A percentile compares a stretch with the other conserved stretches of the same genome.
phyloP scores from a whole-genome alignment of 2,329 filamentous ascomycete species.

The Curvularia eragrostidis region DNA sequence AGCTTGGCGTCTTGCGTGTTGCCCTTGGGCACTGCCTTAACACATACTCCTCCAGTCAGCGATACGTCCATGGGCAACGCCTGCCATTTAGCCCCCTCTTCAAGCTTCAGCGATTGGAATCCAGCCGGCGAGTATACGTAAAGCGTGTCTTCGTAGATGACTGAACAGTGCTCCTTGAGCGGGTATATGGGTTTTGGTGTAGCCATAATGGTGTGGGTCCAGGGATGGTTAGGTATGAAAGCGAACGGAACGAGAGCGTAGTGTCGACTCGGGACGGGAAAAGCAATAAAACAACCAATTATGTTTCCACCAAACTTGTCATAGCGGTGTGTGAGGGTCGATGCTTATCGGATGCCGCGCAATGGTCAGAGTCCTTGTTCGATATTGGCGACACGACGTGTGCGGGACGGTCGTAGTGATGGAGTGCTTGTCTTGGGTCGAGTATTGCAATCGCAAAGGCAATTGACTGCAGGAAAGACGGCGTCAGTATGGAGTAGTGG shows the following conservation, averaged over 20 bases:
- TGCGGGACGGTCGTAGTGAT: constrained; percentile 1
- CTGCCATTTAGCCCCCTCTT: constrained; percentile 75
- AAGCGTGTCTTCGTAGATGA: constrained; percentile 79
- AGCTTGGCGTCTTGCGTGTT: constrained; percentile 68
- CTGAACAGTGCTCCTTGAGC: constrained; percentile 80
- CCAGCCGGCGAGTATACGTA: constrained; percentile 80
- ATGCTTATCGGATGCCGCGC: not conserved
- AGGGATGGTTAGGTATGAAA: constrained; percentile 19
- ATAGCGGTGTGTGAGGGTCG: constrained; percentile 36
- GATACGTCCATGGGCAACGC: constrained; percentile 68
- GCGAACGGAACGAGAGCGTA: constrained; percentile 27
- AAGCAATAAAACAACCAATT: constrained; percentile 28
- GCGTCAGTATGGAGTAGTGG: constrained; percentile 29
- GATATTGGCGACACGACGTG: not conserved
- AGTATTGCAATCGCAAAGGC: constrained; percentile 8
- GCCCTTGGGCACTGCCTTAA: constrained; percentile 68
- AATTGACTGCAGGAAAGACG: constrained; percentile 22
- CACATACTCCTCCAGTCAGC: constrained; percentile 78
- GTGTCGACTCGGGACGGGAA: constrained; percentile 27
- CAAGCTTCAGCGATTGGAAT: constrained; percentile 76
- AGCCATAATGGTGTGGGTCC: constrained; percentile 62
- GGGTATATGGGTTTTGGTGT: constrained; percentile 72
- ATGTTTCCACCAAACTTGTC: constrained; percentile 33
- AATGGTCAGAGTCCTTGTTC: not conserved
- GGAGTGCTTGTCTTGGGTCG: not conserved